Evolutionary conservation across 2,329 filamentous ascomycete genomes (phyloP), one percentile per base, ranked within the genome.

Genomic region (Microdochium trichocladiopsis): DNA sequence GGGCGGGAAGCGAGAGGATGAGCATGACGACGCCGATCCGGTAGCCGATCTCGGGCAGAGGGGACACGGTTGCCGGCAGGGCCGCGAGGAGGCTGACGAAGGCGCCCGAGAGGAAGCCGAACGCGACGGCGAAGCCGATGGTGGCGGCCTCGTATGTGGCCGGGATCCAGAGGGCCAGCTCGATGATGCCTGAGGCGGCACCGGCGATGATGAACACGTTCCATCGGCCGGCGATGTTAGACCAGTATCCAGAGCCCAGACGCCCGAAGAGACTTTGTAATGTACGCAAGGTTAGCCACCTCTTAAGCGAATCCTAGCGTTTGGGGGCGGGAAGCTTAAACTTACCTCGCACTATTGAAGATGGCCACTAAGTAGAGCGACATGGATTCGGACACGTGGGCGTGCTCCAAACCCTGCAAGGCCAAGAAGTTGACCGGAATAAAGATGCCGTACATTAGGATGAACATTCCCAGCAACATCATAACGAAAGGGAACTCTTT

Each of bases 381-480:
- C 50, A 79, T 60, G 2, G 56, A 59, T 16, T 66, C 49, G 12
- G 67, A 64, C 61, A 78, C 72, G 47, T 74, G 74, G 2, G 72
- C 66, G 3, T 67, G 59, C 57, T 69, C 54, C 4, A 55, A 52
- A 2, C 76, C 76, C 61, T 78, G 75, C 22, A 79, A 64, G 25
- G 76, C 63, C 54, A 78, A 70, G 60, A 77, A 80, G 61, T 74
- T 78, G 63, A 79, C 78, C 2, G 77, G 77, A 51, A 80, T 56
- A 58, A 79, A 79, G 72, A 79, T 73, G 56, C 76, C 75, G n/a
- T n/a, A n/a, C n/a, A n/a, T n/a, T n/a, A n/a, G n/a, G n/a, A n/a
- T n/a, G n/a, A n/a, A n/a, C n/a, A n/a, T n/a, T n/a, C n/a, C n/a
- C n/a, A n/a, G n/a, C n/a, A n/a, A n/a, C n/a, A n/a, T n/a, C n/a